phyloP scores from a whole-genome alignment of 169 alveolate genomes.

The Amoebophrya sp. region DNA sequence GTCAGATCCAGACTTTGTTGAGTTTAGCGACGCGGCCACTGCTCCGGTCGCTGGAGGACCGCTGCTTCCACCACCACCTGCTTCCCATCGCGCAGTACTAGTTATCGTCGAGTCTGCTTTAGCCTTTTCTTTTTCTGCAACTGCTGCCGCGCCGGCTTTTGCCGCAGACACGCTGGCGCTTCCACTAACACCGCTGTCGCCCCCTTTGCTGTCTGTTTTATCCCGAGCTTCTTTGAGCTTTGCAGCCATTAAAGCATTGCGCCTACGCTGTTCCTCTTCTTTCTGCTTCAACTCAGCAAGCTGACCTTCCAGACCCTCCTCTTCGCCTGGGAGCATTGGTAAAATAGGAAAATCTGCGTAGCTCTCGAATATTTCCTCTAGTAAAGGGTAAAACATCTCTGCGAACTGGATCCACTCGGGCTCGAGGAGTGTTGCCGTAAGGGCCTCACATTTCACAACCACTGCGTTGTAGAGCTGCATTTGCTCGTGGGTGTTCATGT shows the following conservation, averaged over 20 bases:
- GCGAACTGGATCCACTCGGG: neutral
- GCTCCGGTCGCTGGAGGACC: no score
- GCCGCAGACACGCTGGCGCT: no score
- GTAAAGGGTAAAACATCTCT: neutral
- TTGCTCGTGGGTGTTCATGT: no score
- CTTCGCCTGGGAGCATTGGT: neutral
- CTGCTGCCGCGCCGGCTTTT: neutral
- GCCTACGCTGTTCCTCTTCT: neutral
- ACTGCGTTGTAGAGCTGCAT: neutral
- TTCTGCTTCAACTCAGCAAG: neutral
- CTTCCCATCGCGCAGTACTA: no score
- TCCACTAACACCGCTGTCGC: neutral
- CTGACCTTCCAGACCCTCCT: neutral
- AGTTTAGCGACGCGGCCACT: no score
- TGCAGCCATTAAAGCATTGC: neutral
- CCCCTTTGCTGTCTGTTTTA: neutral
- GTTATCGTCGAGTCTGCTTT: no score
- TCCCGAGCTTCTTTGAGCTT: neutral
- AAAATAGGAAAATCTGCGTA: neutral
- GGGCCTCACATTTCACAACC: neutral
- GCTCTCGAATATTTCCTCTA: neutral
- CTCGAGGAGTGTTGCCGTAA: neutral
- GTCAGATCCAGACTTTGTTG: no score
- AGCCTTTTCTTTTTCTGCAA: neutral
- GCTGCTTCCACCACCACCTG: no score